Evolutionary conservation across 441 rosid species (phyloP).

Genomic region (Iberis amara): DNA sequence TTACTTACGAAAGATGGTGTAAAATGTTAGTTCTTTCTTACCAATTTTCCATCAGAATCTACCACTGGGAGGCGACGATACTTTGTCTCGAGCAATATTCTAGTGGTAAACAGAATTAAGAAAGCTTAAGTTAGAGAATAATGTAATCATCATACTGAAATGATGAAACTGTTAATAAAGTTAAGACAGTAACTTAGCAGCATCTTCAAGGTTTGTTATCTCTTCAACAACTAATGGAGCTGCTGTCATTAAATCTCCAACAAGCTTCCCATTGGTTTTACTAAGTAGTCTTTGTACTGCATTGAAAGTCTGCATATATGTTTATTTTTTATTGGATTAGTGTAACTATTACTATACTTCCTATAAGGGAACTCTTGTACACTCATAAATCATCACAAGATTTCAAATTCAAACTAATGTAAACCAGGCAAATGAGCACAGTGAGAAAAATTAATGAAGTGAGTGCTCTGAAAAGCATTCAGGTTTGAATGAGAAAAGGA

Average conservation of each 20-base stretch:
- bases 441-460: not conserved
- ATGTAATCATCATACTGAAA: not conserved
- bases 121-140: slow-evolving; percentile 17
- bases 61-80: slow-evolving; percentile 93
- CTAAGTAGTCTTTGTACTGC: slow-evolving; percentile 76
- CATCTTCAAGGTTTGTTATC: slow-evolving; percentile 83
- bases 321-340: not conserved
- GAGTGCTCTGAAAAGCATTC: slow-evolving; percentile 24
- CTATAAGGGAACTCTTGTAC: not conserved
- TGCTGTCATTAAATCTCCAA: slow-evolving; percentile 81
- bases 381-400: slow-evolving; percentile 10
- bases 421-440: slow-evolving; percentile 17
- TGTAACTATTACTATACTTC: not conserved
- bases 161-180: slow-evolving; percentile 13
- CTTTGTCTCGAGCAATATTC: slow-evolving; percentile 81
- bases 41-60: slow-evolving; percentile 76
- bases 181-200: slow-evolving; percentile 56
- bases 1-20: not conserved
- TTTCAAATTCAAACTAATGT: slow-evolving; percentile 1
- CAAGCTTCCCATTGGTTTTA: slow-evolving; percentile 78
- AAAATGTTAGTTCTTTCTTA: slow-evolving; percentile 33
- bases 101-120: slow-evolving; percentile 29
- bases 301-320: slow-evolving; percentile 72
- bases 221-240: slow-evolving; percentile 79
- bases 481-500: slow-evolving; percentile 19